phyloP scores from a whole-genome alignment of 495 filamentous ascomycete species.

The Hypoxylon fuscum region DNA sequence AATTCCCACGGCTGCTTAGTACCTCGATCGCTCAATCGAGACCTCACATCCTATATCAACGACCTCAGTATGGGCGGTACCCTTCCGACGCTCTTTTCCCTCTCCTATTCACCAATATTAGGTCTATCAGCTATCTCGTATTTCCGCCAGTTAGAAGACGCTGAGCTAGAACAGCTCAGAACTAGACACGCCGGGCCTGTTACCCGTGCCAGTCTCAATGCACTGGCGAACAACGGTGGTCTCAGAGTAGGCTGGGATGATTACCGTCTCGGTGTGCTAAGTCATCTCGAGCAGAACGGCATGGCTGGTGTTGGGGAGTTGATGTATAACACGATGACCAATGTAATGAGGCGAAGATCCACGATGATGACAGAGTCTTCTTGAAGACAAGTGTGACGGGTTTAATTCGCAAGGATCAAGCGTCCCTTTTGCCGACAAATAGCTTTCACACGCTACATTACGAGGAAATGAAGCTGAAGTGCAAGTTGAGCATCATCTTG shows the following conservation, averaged over 20 bases:
- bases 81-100: constrained; percentile 69
- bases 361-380: constrained; percentile 14
- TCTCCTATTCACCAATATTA: constrained; percentile 74
- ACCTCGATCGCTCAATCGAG: constrained; percentile 54
- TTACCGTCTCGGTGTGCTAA: constrained; percentile 78
- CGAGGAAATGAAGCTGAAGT: not conserved
- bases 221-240: constrained; percentile 74
- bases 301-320: constrained; percentile 73
- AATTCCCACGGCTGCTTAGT: constrained; percentile 80
- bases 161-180: constrained; percentile 51
- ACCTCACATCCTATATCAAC: constrained; percentile 57
- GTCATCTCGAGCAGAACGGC: constrained; percentile 71
- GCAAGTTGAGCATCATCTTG: not conserved
- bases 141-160: constrained; percentile 73
- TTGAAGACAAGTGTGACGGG: not conserved
- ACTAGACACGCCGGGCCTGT: constrained; percentile 78
- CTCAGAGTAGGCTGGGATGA: constrained; percentile 74
- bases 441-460: not conserved
- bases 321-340: constrained; percentile 88
- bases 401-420: not conserved
- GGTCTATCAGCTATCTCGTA: constrained; percentile 72
- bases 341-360: constrained; percentile 59
- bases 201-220: constrained; percentile 69
- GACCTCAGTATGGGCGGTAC: constrained; percentile 53
- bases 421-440: too few species aligned